A percentile compares a stretch with the other conserved stretches of the same genome.
Evolutionary conservation across 495 filamentous ascomycete species (phyloP).

Genomic region (Annulohypoxylon maeteangense): DNA sequence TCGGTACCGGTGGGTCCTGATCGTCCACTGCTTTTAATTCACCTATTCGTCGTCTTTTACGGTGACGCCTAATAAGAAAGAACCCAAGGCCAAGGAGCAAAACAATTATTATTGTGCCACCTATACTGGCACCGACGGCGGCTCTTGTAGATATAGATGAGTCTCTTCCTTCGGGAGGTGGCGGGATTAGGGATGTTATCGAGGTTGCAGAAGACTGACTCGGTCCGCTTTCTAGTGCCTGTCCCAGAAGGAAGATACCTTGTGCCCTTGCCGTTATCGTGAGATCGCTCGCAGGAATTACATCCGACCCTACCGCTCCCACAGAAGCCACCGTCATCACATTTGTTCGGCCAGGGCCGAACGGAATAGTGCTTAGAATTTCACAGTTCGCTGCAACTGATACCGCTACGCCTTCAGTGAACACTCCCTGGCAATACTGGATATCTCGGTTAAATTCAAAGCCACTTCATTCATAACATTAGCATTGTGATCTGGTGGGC

Average conservation of each 20-base stretch:
- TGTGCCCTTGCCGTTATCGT: neutral
- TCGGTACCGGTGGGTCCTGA: neutral
- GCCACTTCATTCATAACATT: neutral
- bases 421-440: neutral
- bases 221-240: neutral
- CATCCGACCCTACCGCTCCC: neutral
- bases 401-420: conserved; percentile 9
- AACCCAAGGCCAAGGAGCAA: conserved; percentile 2
- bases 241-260: conserved; percentile 13
- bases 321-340: neutral
- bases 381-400: neutral
- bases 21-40: neutral
- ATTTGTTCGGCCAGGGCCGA: neutral
- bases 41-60: neutral
- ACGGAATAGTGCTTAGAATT: neutral
- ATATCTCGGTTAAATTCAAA: neutral
- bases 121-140: conserved; percentile 7
- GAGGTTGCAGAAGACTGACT: neutral
- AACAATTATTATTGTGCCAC: neutral
- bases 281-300: neutral
- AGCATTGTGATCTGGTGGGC: neutral
- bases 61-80: conserved; percentile 8
- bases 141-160: neutral
- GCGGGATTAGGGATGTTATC: neutral
- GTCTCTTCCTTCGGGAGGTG: neutral